Percentiles rank a stretch among this genome's conserved stretches.
These are phyloP conservation scores for Cruciata laevipes DNA, from an alignment of 257 asterid species.

Conservation along the genomic window DNA sequence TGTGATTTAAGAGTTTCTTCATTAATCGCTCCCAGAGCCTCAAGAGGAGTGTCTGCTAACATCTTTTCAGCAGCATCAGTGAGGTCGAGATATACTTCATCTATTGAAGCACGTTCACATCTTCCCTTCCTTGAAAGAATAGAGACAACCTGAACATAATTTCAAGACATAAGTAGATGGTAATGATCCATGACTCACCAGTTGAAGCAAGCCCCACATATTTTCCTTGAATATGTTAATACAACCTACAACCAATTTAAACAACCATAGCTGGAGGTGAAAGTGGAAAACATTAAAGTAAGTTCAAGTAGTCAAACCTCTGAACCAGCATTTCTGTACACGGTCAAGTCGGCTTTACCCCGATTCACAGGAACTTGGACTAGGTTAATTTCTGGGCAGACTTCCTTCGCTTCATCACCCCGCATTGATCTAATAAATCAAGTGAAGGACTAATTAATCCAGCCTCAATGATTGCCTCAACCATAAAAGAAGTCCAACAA, in stretches of 20 bases:
- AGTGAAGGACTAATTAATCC: not conserved
- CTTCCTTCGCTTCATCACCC: conserved; percentile 83
- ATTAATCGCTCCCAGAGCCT: conserved; percentile 37
- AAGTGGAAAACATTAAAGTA: conserved; percentile 9
- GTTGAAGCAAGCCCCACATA: not conserved
- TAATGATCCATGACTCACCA: not conserved
- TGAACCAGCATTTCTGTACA: conserved; percentile 83
- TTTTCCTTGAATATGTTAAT: not conserved
- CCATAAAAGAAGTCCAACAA: not conserved
- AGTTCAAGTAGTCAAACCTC: conserved; percentile 46
- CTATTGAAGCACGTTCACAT: conserved; percentile 97
- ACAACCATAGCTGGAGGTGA: not conserved
- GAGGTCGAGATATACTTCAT: conserved; percentile 96
- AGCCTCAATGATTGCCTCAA: not conserved
- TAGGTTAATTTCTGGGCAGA: conserved; percentile 85
- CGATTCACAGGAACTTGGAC: conserved; percentile 97
- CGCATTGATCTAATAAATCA: conserved; percentile 66
- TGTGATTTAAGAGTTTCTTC: conserved; percentile 82
- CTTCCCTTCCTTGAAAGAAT: conserved; percentile 74
- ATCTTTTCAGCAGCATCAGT: conserved; percentile 79
- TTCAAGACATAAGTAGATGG: conserved; percentile 12
- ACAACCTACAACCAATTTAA: not conserved
- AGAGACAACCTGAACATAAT: conserved; percentile 64
- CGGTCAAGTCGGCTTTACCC: conserved; percentile 85
- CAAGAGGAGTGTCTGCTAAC: conserved; percentile 62